Evolutionary conservation across 768 basidiomycete genomes (phyloP), one percentile per base, ranked within the genome.

Genomic region (Suillus tomentosus): DNA sequence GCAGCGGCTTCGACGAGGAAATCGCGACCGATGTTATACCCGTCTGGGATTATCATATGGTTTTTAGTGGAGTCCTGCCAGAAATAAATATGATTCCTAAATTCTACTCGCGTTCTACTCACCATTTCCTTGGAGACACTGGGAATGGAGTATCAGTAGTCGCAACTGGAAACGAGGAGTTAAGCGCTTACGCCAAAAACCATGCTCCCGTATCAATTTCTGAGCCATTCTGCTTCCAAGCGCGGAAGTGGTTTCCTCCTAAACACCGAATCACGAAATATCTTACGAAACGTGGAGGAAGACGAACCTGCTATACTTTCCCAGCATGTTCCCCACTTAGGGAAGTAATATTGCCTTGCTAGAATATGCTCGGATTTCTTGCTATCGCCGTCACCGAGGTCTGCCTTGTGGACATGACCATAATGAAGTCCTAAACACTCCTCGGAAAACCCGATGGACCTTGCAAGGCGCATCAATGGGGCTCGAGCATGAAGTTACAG

Each of bases 201-300:
- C 93, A 95, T 9, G 93, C 93, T 1, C 89, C 86, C 56, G 85
- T 89, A 69, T 88, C 79, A 0, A 84, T 91, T 19, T 79, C 70
- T 0, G 89, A 87, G 3, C 92, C 93, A 68, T 94, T 92, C 80
- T 95, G 93, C 71, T 86, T 87, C 93, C 93, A 95, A 9, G 92
- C 92, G 57, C 93, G 84, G 70, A 92, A 95, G 72, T 95, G 94
- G 63, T 95, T 88, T 2, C 93, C 94, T n/a, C 92, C 92, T 83
- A 70, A 31, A 59, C 13, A 27, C 15, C 36, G 39, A 24, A 37
- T 51, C 60, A 54, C 55, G 66, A 54, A 63, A 34, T 40, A 66
- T 37, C 8, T 36, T n/a, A 43, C 34, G 43, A 8, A 17, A 58
- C 39, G 14, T 43, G 39, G n/a, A 60, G 13, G 39, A 14, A 24